Evolutionary conservation across 441 rosid species (phyloP).

Genomic region (Pelargonium fulgidum): DNA sequence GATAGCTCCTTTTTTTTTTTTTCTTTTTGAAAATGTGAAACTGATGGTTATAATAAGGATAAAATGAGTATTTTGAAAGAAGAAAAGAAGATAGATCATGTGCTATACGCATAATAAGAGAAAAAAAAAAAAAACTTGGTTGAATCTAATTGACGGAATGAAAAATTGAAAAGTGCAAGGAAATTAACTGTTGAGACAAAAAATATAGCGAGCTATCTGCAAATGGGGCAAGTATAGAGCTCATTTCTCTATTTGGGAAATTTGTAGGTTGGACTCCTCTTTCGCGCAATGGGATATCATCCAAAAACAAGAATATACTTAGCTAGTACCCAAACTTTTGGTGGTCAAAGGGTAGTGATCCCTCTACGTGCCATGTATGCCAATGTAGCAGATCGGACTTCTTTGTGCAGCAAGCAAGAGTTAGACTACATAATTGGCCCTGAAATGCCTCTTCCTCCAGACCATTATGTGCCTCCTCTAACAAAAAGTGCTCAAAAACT

Average conservation of each 20-base stretch:
- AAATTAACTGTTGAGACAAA: too few relatives aligned
- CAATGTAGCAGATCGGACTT: slow-evolving; percentile 70
- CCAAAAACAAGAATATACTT: slow-evolving; percentile 73
- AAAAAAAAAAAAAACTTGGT: too few relatives aligned
- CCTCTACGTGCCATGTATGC: slow-evolving; percentile 92
- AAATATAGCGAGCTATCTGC: too few relatives aligned
- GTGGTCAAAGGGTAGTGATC: slow-evolving; percentile 86
- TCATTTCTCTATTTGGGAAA: slow-evolving; percentile 10
- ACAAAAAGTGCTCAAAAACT: slow-evolving; percentile 59
- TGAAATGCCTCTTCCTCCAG: slow-evolving; percentile 55
- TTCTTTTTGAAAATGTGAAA: too few relatives aligned
- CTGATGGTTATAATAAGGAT: too few relatives aligned
- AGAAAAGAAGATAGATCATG: too few relatives aligned
- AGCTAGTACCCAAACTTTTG: slow-evolving; percentile 89
- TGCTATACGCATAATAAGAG: too few relatives aligned
- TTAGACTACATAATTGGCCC: slow-evolving; percentile 71
- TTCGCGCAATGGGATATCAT: slow-evolving; percentile 84
- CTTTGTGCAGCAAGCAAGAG: slow-evolving; percentile 66
- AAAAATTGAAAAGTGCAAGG: too few relatives aligned
- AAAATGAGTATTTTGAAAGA: too few relatives aligned
- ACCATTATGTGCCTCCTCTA: slow-evolving; percentile 40
- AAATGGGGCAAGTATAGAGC: not conserved
- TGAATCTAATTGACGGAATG: too few relatives aligned
- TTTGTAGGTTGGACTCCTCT: slow-evolving; percentile 88
- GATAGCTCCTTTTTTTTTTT: too few relatives aligned